Percentiles rank a stretch among this genome's conserved stretches.
These are phyloP conservation scores for Camillea tinctor DNA, from an alignment of 2,329 filamentous ascomycete genomes.

Conservation along the genomic window DNA sequence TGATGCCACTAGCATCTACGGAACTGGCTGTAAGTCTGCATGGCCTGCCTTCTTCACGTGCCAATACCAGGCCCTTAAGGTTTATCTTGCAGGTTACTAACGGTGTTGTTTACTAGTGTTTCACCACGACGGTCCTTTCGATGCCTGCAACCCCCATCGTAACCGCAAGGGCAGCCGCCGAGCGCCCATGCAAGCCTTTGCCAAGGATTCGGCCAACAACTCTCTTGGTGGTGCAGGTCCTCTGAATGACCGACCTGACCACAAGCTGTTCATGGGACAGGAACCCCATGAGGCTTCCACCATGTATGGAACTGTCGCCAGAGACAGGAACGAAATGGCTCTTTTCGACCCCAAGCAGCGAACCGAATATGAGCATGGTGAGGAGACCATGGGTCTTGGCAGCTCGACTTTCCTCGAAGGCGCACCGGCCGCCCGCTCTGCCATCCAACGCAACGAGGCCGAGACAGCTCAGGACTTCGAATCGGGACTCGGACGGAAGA, in stretches of 20 bases:
- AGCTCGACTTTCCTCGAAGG: conserved; percentile 96
- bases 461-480: conserved; percentile 61
- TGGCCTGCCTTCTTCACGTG: neutral
- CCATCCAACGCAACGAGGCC: conserved; percentile 72
- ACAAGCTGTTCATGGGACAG: conserved; percentile 81
- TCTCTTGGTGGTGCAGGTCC: conserved; percentile 84
- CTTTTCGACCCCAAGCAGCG: conserved; percentile 69
- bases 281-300: conserved; percentile 80
- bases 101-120: conserved; percentile 61
- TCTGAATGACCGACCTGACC: conserved; percentile 75
- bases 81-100: neutral
- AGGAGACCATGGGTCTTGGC: conserved; percentile 79
- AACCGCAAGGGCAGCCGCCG: conserved; percentile 80
- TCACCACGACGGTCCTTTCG: conserved; percentile 96
- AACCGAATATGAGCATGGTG: conserved; percentile 75
- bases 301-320: conserved; percentile 60
- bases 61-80: neutral
- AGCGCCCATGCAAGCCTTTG: conserved; percentile 95
- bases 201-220: conserved; percentile 90
- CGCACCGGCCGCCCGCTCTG: conserved; percentile 78
- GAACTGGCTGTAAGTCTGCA: conserved; percentile 74
- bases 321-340: conserved; percentile 40
- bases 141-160: conserved; percentile 91
- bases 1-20: conserved; percentile 94
- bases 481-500: conserved; percentile 77